A percentile compares a stretch with the other conserved stretches of the same genome.
Conservation (phyloP, 192 early-diverging fungal species). For the Backusella sp. region DNA sequence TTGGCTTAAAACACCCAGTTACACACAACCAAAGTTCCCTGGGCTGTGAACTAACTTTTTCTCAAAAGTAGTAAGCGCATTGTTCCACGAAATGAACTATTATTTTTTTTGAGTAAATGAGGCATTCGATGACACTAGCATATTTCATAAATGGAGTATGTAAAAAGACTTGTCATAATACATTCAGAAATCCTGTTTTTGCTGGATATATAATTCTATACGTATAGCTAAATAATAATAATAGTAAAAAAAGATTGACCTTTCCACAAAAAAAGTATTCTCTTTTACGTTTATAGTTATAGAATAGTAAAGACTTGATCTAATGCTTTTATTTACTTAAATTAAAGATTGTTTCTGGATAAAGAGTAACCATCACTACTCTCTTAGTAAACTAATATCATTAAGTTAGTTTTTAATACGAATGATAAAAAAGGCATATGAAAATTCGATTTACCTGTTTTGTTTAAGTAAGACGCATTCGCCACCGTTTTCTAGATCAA, state of each 20-base stretch:
- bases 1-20: neutral
- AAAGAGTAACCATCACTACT: neutral
- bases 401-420: neutral
- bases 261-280: no score
- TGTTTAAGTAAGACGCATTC: conserved; percentile 82
- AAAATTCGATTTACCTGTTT: conserved; percentile 42
- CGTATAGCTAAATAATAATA: neutral
- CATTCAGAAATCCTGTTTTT: neutral
- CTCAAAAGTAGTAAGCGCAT: neutral
- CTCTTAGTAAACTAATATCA: neutral
- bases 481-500: conserved; percentile 85
- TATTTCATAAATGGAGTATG: neutral
- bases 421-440: neutral
- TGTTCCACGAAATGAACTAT: neutral
- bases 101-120: neutral
- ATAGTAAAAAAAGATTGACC: neutral
- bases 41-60: neutral
- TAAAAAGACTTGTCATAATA: neutral
- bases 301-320: no score
- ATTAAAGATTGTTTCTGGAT: neutral
- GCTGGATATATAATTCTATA: neutral
- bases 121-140: neutral
- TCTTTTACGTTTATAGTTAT: no score
- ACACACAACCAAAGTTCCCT: neutral
- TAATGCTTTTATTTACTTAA: neutral